Evolutionary conservation across 768 basidiomycete species (phyloP).

Genomic region (Auricularia sp.): DNA sequence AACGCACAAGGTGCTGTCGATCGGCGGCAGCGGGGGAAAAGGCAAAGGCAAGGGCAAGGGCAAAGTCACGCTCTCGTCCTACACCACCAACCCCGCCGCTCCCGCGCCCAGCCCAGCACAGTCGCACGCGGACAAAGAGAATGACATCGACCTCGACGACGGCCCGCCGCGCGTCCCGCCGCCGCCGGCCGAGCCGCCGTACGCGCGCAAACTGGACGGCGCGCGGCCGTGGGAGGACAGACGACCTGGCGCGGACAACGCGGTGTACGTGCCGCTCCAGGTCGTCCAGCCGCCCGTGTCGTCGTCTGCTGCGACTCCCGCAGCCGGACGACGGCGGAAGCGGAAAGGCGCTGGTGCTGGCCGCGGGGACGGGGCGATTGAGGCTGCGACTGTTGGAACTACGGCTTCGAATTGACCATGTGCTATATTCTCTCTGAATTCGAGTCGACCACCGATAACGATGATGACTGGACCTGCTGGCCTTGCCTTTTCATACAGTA

Average conservation of each 20-base stretch:
- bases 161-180: constrained; percentile 24
- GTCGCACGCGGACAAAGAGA: constrained; percentile 13
- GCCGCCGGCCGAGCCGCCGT: constrained; percentile 29
- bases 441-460: too few species aligned
- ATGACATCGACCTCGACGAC: constrained; percentile 25
- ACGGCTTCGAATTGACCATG: too few species aligned
- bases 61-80: constrained; percentile 45
- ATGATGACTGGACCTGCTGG: too few species aligned
- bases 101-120: constrained; percentile 25
- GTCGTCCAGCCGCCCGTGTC: neutral
- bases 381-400: too few species aligned
- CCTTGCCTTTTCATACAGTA: too few species aligned
- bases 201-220: constrained; percentile 23
- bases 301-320: too few species aligned
- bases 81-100: constrained; percentile 24
- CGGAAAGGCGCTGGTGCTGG: too few species aligned
- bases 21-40: constrained; percentile 30
- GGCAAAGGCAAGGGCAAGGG: constrained; percentile 15
- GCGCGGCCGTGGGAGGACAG: constrained; percentile 30
- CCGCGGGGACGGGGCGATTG: too few species aligned
- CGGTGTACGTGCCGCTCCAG: neutral
- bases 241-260: neutral
- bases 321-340: too few species aligned
- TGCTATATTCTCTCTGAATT: too few species aligned
- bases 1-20: constrained; percentile 50